Evolutionary conservation across 1,284 basidiomycete species (phyloP).

Genomic region (Mycosarcoma maydis): DNA sequence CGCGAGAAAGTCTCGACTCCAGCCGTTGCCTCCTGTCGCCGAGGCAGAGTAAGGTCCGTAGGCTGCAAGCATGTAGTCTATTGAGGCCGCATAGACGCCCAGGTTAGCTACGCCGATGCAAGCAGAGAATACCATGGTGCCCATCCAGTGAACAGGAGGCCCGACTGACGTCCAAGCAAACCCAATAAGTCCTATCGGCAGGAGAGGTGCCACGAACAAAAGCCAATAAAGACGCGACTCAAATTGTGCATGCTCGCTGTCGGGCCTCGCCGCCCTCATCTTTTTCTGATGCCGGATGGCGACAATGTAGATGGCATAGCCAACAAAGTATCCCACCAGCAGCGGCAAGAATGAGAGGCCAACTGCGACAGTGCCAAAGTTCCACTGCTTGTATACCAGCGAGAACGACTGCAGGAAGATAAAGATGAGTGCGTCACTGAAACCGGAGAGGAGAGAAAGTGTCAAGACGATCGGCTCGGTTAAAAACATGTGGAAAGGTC

Average conservation of each 20-base stretch:
- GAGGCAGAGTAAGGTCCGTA: constrained; percentile 69
- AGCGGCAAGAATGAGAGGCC: constrained; percentile 68
- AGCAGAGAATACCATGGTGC: constrained; percentile 68
- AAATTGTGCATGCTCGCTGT: constrained; percentile 60
- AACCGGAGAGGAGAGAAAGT: constrained; percentile 68
- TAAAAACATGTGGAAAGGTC: constrained; percentile 67
- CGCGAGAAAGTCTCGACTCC: constrained; percentile 66
- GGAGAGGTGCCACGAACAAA: constrained; percentile 66
- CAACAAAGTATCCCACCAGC: constrained; percentile 68
- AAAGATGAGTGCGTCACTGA: constrained; percentile 68
- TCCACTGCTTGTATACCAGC: constrained; percentile 68
- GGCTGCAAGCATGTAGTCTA: constrained; percentile 68
- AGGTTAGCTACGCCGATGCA: constrained; percentile 68
- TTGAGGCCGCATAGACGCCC: constrained; percentile 64
- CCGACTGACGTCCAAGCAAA: constrained; percentile 69
- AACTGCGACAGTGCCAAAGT: constrained; percentile 63
- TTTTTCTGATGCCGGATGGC: constrained; percentile 64
- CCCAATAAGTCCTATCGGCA: constrained; percentile 68
- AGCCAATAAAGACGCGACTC: constrained; percentile 68
- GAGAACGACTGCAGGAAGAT: constrained; percentile 68
- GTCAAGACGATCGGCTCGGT: constrained; percentile 69
- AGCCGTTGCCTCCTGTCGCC: constrained; percentile 67
- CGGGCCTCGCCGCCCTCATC: constrained; percentile 58
- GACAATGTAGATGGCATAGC: constrained; percentile 66
- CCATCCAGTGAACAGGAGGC: constrained; percentile 69